A percentile compares a stretch with the other conserved stretches of the same genome.
Conservation (phyloP, 2,329 filamentous ascomycete species). For the Penicillium sp. region DNA sequence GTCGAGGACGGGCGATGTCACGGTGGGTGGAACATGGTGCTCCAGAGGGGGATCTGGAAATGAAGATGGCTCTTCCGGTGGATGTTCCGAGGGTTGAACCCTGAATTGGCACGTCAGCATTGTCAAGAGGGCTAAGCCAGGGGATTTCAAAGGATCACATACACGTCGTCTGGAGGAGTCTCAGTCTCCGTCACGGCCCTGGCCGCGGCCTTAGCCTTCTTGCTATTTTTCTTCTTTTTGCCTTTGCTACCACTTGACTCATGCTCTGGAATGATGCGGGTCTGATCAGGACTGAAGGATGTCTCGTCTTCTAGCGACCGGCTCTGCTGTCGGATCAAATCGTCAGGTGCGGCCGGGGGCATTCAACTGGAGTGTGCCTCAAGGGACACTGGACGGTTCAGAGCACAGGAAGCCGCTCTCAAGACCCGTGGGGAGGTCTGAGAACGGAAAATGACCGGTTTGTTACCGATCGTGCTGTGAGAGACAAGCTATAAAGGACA, state of each 20-base stretch:
- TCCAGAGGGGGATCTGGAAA: conserved; percentile 28
- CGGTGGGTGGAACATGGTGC: conserved; percentile 25
- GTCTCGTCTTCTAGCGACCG: conserved; percentile 36
- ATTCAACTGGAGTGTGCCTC: conserved; percentile 42
- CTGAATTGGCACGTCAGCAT: conserved; percentile 16
- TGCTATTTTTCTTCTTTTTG: conserved; percentile 44
- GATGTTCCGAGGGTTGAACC: conserved; percentile 26
- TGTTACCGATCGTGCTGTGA: conserved; percentile 1
- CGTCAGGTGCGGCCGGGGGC: conserved; percentile 44
- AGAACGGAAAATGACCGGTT: conserved; percentile 30
- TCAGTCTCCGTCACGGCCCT: conserved; percentile 35
- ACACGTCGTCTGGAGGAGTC: conserved; percentile 38
- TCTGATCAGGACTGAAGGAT: conserved; percentile 29
- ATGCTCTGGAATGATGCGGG: conserved; percentile 31
- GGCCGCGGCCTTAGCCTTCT: conserved; percentile 36
- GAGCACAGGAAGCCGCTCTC: conserved; percentile 28
- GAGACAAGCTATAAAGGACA: conserved; percentile 6
- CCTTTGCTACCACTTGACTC: conserved; percentile 33
- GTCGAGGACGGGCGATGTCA: conserved; percentile 41
- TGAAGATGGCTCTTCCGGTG: conserved; percentile 32
- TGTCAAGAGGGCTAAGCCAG: neutral
- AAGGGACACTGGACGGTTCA: conserved; percentile 21
- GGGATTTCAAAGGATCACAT: conserved; percentile 18
- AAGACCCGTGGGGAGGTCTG: conserved; percentile 32
- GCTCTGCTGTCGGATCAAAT: conserved; percentile 38